Evolutionary conservation across 352 stramenopile genomes (phyloP), one percentile per base, ranked within the genome.

Genomic region (Phytophthora podocarpi): DNA sequence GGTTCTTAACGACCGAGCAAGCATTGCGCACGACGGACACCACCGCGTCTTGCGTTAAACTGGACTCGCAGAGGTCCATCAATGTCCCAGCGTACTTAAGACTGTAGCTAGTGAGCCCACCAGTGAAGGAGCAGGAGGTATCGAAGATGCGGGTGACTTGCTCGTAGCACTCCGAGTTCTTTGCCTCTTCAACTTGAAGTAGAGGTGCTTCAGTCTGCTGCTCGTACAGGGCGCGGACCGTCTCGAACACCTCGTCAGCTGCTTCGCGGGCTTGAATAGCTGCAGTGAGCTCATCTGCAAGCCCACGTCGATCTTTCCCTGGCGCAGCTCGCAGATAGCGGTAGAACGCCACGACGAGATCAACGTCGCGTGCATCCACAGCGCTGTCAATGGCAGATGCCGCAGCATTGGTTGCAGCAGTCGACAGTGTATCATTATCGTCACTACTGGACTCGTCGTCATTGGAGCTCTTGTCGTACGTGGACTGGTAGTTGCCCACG

Each of bases 401-500:
- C 24, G 43, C 45, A 48, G 18, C 27, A 28, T 6, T 39, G 0
- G 13, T 26, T 26, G 11, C 9, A 20, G 10, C 5, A 28, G 21
- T 31, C 5, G 46, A n/a, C 1, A 39, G 30, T 5, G n/a, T 27
- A 13, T 62, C 28, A 1, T 16, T 37, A 5, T 64, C 43, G 1
- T 64, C 31, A 20, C 50, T 59, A 16, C n/a, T 61, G 6, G 64
- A 59, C 2, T 60, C 27, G 20, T 74, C 74, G 5, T 66, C 64
- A 12, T 53, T 58, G 2, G 60, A 54, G 20, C 49, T 67, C 30
- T 79, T 71, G 60, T 95, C 86, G 49, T 88, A 89, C 13, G 78
- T 91, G 12, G 81, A 91, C 62, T 93, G 81, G 47, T 91, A 95
- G 52, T 95, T 91, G 32, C 82, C 86, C 15, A 93, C 82, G 39